Conservation (phyloP, 176 grass and related monocot species). For the Bothriochloa decipiens region DNA sequence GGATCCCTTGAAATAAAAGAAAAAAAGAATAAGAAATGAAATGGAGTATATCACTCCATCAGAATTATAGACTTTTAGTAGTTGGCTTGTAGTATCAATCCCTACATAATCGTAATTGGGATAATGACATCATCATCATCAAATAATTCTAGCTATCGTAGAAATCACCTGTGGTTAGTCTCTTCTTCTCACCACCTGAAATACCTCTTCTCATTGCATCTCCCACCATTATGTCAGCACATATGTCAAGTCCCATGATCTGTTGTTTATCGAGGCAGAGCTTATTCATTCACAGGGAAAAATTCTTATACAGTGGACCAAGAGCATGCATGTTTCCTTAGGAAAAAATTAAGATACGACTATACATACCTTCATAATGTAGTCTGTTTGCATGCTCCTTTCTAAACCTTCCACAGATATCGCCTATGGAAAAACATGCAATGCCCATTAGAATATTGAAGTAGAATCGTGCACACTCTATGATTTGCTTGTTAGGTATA, state of each 20-base stretch:
- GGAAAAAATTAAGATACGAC: neutral
- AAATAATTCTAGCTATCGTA: neutral
- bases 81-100: neutral
- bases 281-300: neutral
- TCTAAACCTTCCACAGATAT: conserved; percentile 75
- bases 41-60: neutral
- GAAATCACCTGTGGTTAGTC: conserved; percentile 77
- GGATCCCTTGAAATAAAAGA: neutral
- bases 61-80: neutral
- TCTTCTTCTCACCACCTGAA: conserved; percentile 91
- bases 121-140: neutral
- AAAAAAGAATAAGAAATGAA: neutral
- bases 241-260: conserved; percentile 96
- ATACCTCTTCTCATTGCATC: conserved; percentile 93
- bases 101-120: neutral
- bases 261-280: conserved; percentile 40
- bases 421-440: conserved; percentile 47
- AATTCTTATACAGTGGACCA: neutral
- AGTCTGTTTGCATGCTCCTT: conserved; percentile 84
- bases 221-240: conserved; percentile 68
- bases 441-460: neutral
- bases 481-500: neutral
- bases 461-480: neutral
- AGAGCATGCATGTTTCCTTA: neutral
- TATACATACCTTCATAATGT: conserved; percentile 78